These are phyloP conservation scores for Thermomyces lanuginosus DNA, from an alignment of 2,329 filamentous ascomycete species.

Conservation along the genomic window DNA sequence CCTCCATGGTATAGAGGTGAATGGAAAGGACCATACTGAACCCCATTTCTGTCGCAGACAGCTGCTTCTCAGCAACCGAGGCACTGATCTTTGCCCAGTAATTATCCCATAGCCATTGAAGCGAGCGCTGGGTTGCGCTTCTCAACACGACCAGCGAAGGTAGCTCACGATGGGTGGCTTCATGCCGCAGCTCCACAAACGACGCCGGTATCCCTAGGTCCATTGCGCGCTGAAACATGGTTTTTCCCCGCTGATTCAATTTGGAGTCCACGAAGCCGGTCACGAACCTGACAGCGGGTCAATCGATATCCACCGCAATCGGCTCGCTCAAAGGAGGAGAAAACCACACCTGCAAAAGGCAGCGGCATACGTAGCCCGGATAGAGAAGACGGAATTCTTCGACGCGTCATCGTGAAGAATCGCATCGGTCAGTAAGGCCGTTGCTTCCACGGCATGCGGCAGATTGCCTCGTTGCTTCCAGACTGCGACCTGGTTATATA, in stretches of 20 bases:
- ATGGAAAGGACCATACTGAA: no score
- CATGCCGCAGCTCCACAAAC: constrained; percentile 79
- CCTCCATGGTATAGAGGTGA: no score
- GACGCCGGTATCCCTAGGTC: constrained; percentile 37
- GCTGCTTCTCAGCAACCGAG: constrained; percentile 4
- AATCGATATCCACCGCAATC: no score
- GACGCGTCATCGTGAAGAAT: constrained; percentile 27
- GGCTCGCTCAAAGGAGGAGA: no score
- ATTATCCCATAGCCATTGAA: constrained; percentile 76
- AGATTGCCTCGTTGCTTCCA: constrained; percentile 31
- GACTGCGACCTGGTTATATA: constrained; percentile 20
- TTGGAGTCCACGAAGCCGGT: constrained; percentile 31
- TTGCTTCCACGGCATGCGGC: constrained; percentile 31
- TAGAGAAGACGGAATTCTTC: constrained; percentile 28
- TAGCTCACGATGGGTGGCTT: constrained; percentile 77
- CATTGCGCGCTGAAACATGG: constrained; percentile 30
- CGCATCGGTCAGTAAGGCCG: constrained; percentile 30
- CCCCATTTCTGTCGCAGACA: constrained; percentile 1
- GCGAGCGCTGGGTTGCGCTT: constrained; percentile 49
- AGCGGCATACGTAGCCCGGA: constrained; percentile 29
- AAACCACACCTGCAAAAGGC: constrained; percentile 27
- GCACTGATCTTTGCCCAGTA: constrained; percentile 53
- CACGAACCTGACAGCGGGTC: constrained; percentile 26
- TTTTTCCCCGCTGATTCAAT: constrained; percentile 21
- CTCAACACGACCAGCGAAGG: constrained; percentile 60